Conservation (phyloP, 2,329 filamentous ascomycete genomes). For the Aspergillus melleus region DNA sequence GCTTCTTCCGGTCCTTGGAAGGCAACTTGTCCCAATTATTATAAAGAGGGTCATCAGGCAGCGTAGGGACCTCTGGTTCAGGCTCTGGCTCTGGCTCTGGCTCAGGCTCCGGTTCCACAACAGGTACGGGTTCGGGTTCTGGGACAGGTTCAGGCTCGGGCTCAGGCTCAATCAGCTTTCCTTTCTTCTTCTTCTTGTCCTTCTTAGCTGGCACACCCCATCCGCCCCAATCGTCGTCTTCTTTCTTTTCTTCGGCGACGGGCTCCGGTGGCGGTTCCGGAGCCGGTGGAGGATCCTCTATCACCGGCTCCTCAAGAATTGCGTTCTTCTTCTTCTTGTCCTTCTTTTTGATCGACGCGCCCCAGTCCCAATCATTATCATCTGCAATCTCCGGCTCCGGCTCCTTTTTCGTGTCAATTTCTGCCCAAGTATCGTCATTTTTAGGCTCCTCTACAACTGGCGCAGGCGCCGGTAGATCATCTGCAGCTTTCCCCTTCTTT, state of each 20-base stretch:
- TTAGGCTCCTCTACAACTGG: slow-evolving; percentile 24
- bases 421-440: slow-evolving; percentile 5
- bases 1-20: slow-evolving; percentile 49
- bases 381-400: slow-evolving; percentile 15
- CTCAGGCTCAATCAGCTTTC: slow-evolving; percentile 24
- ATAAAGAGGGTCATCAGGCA: slow-evolving; percentile 40
- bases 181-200: slow-evolving; percentile 34
- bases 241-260: slow-evolving; percentile 23
- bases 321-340: slow-evolving; percentile 37
- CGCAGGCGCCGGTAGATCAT: slow-evolving; percentile 15
- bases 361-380: slow-evolving; percentile 35
- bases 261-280: slow-evolving; percentile 19
- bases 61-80: slow-evolving; percentile 24
- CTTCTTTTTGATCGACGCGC: slow-evolving; percentile 28
- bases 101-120: slow-evolving; percentile 27
- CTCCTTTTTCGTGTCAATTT: neutral
- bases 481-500: slow-evolving; percentile 30
- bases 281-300: slow-evolving; percentile 17
- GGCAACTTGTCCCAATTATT: slow-evolving; percentile 35
- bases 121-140: slow-evolving; percentile 29
- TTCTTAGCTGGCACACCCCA: slow-evolving; percentile 28
- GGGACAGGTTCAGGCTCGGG: slow-evolving; percentile 30
- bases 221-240: slow-evolving; percentile 26
- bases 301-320: slow-evolving; percentile 23
- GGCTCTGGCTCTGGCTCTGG: slow-evolving; percentile 22